These are phyloP conservation scores for Citrus australasica DNA, from an alignment of 345 rosid species.

Conservation along the genomic window DNA sequence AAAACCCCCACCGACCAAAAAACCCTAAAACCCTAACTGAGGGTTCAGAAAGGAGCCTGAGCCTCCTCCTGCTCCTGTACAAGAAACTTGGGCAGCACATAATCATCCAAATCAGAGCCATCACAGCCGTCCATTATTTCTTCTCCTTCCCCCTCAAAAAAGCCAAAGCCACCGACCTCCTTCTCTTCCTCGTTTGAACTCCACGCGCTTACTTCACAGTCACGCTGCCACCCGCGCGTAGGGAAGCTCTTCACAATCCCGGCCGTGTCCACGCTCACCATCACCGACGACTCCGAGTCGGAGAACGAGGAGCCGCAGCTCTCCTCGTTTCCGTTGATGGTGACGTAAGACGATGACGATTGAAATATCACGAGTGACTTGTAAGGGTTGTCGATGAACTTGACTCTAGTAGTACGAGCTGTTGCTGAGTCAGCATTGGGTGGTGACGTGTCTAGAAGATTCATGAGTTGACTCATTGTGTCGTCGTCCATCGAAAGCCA, in stretches of 20 bases:
- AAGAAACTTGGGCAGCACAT: slow-evolving; percentile 42
- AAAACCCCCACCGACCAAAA: too few species aligned
- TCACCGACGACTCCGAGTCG: slow-evolving; percentile 58
- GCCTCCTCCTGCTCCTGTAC: slow-evolving; percentile 27
- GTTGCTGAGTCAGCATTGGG: slow-evolving; percentile 1
- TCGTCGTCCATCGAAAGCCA: slow-evolving; percentile 41
- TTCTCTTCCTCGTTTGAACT: slow-evolving; percentile 11
- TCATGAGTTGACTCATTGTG: slow-evolving; percentile 43
- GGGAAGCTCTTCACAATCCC: slow-evolving; percentile 22
- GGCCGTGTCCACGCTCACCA: slow-evolving; percentile 70
- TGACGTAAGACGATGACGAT: slow-evolving; percentile 58
- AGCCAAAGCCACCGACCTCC: not conserved
- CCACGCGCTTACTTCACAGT: slow-evolving; percentile 28
- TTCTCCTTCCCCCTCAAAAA: not conserved
- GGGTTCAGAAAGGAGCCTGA: not conserved
- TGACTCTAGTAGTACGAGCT: slow-evolving; percentile 33
- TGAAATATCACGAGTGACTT: slow-evolving; percentile 43
- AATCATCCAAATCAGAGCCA: slow-evolving; percentile 33
- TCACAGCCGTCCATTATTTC: slow-evolving; percentile 3
- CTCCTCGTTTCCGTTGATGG: slow-evolving; percentile 88
- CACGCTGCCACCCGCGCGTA: not conserved
- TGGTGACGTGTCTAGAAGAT: slow-evolving; percentile 43
- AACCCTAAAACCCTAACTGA: too few species aligned
- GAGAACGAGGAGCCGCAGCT: slow-evolving; percentile 86
- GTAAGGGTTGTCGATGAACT: slow-evolving; percentile 71